phyloP scores from a whole-genome alignment of 108 stramenopile genomes.

The Nitzschia palea region DNA sequence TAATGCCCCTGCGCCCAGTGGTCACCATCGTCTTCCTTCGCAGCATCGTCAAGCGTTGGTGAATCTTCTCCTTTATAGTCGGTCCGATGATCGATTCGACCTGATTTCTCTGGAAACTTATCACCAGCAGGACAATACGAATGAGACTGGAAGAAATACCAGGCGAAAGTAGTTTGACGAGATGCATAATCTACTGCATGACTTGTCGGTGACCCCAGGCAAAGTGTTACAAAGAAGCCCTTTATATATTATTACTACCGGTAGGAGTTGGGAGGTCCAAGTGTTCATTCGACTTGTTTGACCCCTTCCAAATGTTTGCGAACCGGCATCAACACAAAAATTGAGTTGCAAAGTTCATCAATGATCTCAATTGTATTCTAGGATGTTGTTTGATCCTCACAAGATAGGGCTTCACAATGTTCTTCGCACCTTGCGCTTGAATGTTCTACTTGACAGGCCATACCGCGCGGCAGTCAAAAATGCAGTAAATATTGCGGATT shows the following conservation, averaged over 20 bases:
- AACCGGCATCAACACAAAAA: neutral
- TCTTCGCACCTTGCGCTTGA: conserved; percentile 53
- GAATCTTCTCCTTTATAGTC: conserved; percentile 45
- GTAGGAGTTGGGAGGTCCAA: no score
- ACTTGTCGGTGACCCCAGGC: no score
- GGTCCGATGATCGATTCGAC: conserved; percentile 60
- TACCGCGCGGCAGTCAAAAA: conserved; percentile 51
- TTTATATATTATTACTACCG: no score
- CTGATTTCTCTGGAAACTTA: conserved; percentile 40
- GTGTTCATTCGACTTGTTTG: no score
- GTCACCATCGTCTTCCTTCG: neutral
- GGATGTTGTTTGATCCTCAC: conserved; percentile 53
- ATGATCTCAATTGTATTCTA: neutral
- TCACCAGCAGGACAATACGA: neutral
- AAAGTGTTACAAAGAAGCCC: no score
- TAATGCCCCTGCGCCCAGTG: neutral
- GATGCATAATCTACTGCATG: no score
- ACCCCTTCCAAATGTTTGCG: no score
- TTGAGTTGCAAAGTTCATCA: neutral
- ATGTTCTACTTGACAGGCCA: conserved; percentile 68
- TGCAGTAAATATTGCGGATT: conserved; percentile 80
- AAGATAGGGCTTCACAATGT: conserved; percentile 73
- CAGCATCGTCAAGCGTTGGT: conserved; percentile 5
- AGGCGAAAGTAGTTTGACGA: conserved; percentile 7
- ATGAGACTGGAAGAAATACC: neutral